phyloP scores from a whole-genome alignment of 1,284 basidiomycete genomes.

The Ganoderma sinense region DNA sequence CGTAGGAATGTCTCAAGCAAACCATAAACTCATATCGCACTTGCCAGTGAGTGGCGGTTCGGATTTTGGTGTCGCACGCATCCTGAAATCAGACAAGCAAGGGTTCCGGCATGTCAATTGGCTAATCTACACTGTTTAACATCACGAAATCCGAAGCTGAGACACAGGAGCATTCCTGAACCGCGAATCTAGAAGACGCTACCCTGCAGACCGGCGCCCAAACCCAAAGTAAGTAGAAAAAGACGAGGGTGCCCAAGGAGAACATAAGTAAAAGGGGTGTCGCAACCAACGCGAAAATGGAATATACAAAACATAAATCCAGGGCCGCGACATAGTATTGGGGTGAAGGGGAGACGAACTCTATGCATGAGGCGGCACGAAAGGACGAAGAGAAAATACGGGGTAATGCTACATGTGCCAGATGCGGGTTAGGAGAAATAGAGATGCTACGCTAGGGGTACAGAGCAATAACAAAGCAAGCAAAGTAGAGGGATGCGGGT shows the following conservation, averaged over 20 bases:
- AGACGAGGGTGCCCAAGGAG: background rate
- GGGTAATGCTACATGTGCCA: constrained; percentile 9
- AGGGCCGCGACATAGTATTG: background rate
- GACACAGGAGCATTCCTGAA: background rate
- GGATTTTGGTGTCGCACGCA: background rate
- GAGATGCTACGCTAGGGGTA: background rate
- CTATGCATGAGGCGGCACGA: background rate
- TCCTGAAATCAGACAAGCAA: background rate
- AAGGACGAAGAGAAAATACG: background rate
- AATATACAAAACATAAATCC: background rate
- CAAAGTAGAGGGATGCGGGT: background rate
- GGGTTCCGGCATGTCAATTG: background rate
- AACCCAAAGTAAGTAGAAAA: background rate
- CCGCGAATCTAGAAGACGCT: background rate
- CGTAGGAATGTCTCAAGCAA: no score
- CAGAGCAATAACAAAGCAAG: background rate
- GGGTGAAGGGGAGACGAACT: background rate
- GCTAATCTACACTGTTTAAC: background rate
- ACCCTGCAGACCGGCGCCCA: background rate
- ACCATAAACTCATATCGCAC: no score
- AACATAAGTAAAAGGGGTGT: background rate
- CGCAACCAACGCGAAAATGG: constrained; percentile 3
- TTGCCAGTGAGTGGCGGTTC: no score
- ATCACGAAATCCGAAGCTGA: background rate
- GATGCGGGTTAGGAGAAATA: background rate